These are phyloP conservation scores for Musa balbisiana DNA, from an alignment of 202 grass and related monocot species.

Conservation along the genomic window DNA sequence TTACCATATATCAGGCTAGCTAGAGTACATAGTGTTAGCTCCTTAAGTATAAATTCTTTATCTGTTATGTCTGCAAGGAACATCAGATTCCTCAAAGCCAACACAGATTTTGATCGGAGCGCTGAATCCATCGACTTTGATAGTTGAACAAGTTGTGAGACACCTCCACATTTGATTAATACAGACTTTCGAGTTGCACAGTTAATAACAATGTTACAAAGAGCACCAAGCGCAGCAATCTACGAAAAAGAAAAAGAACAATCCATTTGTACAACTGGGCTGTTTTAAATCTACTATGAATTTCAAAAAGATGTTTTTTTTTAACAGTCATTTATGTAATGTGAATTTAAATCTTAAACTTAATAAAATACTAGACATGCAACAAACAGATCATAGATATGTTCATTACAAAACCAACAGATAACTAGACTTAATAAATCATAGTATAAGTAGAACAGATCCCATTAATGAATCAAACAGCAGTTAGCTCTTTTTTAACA, in stretches of 20 bases:
- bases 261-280: not conserved
- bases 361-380: not conserved
- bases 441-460: not conserved
- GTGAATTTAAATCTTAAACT: too few relatives aligned
- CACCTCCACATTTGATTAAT: slow-evolving; percentile 63
- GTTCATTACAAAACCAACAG: not conserved
- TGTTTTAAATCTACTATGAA: not conserved
- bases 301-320: not conserved
- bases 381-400: not conserved
- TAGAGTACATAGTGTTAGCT: slow-evolving; percentile 58
- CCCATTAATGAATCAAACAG: not conserved
- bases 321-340: not conserved
- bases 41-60: slow-evolving; percentile 78
- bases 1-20: slow-evolving; percentile 85
- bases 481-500: not conserved
- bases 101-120: slow-evolving; percentile 80
- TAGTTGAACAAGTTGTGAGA: slow-evolving; percentile 73
- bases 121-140: slow-evolving; percentile 73
- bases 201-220: slow-evolving; percentile 91
- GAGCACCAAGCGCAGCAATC: slow-evolving; percentile 77
- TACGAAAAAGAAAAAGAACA: slow-evolving; percentile 34
- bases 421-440: not conserved
- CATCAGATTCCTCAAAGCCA: slow-evolving; percentile 85
- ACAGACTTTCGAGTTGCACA: slow-evolving; percentile 64
- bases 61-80: slow-evolving; percentile 79